phyloP scores from a whole-genome alignment of 148 eudicot genomes.

The Persicaria tinctoria region DNA sequence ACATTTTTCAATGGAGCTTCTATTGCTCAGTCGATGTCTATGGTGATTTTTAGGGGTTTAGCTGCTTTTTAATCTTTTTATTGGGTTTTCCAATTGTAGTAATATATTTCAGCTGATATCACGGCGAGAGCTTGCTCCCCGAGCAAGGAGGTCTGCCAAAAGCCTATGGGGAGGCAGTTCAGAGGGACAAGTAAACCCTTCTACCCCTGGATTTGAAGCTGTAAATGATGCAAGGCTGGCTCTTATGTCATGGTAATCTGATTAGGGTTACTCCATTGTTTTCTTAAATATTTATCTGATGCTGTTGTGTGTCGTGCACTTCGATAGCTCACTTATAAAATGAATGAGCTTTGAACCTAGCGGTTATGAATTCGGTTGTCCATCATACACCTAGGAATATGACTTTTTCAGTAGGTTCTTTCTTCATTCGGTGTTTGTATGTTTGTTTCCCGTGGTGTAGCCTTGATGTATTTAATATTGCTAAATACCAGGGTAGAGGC shows the following conservation, averaged over 20 bases:
- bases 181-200: conserved; percentile 24
- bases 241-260: conserved; percentile 74
- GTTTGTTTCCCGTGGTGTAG: neutral
- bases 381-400: neutral
- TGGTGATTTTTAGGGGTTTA: neutral
- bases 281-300: neutral
- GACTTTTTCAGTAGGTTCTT: neutral
- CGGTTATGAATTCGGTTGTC: neutral
- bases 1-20: neutral
- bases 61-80: neutral
- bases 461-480: conserved; percentile 1
- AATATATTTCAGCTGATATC: conserved; percentile 64
- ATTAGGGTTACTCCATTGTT: neutral
- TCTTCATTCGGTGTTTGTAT: neutral
- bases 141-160: conserved; percentile 42
- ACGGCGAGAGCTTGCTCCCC: conserved; percentile 72
- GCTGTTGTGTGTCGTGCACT: neutral
- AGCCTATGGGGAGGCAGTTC: conserved; percentile 47
- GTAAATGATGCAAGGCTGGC: conserved; percentile 60
- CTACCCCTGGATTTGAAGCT: conserved; percentile 30
- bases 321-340: neutral
- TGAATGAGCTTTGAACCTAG: neutral
- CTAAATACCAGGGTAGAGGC: conserved; percentile 68
- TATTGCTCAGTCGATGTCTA: neutral
- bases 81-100: conserved; percentile 15